phyloP scores from a whole-genome alignment of 352 stramenopile species.

The Globisporangium megalacanthum region DNA sequence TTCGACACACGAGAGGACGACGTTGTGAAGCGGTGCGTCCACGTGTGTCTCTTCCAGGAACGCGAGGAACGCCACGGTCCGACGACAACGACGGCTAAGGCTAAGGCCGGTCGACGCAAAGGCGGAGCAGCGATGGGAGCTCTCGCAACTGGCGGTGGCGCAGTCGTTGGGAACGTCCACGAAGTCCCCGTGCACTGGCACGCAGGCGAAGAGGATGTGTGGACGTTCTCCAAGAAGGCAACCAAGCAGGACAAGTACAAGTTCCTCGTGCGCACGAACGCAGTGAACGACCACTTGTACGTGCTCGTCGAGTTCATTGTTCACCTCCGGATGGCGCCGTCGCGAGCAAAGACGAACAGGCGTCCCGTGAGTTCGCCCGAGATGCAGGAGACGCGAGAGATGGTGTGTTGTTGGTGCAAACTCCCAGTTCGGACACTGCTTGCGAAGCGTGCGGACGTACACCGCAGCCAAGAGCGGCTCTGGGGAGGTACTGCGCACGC shows the following conservation, averaged over 20 bases:
- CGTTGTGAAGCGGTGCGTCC: slow-evolving; percentile 73
- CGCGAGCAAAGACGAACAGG: background rate
- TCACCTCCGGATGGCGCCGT: slow-evolving; percentile 29
- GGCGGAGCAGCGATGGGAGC: too few relatives aligned
- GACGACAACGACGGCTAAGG: background rate
- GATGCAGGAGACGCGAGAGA: slow-evolving; percentile 30
- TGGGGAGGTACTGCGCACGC: slow-evolving; percentile 61
- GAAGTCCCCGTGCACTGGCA: slow-evolving; percentile 75
- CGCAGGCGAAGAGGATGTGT: slow-evolving; percentile 65
- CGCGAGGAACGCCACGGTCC: slow-evolving; percentile 22
- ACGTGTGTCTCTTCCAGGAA: slow-evolving; percentile 74
- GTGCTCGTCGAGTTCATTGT: slow-evolving; percentile 76
- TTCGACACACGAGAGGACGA: slow-evolving; percentile 76
- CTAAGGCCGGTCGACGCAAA: too few relatives aligned
- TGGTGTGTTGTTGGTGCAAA: slow-evolving; percentile 80
- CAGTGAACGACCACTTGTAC: slow-evolving; percentile 59
- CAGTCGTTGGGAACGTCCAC: slow-evolving; percentile 69
- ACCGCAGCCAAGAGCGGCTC: slow-evolving; percentile 48
- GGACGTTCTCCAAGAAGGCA: slow-evolving; percentile 72
- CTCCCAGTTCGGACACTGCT: slow-evolving; percentile 55
- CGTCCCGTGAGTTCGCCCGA: too few relatives aligned
- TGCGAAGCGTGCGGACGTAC: slow-evolving; percentile 33
- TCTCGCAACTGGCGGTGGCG: slow-evolving; percentile 17
- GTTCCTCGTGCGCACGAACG: slow-evolving; percentile 71
- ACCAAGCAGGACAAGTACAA: slow-evolving; percentile 82